Percentiles rank a stretch among this genome's conserved stretches.
These are phyloP conservation scores for Musa balbisiana DNA, from an alignment of 202 grass and related monocot species.

Conservation along the genomic window DNA sequence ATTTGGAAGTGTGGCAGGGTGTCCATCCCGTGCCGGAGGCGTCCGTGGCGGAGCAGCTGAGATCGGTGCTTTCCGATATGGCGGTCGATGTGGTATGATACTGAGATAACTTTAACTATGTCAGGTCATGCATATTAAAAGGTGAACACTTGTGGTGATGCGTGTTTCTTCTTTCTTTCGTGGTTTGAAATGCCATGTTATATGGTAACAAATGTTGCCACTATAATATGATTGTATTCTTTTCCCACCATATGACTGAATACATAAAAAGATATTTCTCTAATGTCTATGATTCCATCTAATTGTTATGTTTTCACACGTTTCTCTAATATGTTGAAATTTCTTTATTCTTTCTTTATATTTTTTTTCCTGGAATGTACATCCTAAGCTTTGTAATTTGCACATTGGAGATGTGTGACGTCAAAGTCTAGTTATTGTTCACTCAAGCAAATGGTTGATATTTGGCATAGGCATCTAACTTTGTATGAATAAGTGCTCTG, in stretches of 20 bases:
- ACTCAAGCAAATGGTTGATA: too few species aligned
- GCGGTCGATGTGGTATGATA: conserved; percentile 72
- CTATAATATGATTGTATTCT: too few species aligned
- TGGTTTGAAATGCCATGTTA: too few species aligned
- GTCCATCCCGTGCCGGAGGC: conserved; percentile 72
- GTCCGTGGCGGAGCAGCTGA: conserved; percentile 64
- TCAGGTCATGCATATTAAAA: too few species aligned
- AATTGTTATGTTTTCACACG: background rate
- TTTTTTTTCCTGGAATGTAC: background rate
- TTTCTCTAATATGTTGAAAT: background rate
- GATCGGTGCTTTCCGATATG: conserved; percentile 89
- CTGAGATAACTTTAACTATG: background rate
- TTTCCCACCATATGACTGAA: background rate
- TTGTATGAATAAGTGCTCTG: too few species aligned
- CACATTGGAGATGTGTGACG: too few species aligned
- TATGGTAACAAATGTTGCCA: too few species aligned
- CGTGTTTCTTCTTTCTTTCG: too few species aligned
- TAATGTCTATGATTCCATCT: background rate
- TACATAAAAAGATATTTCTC: background rate
- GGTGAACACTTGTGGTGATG: too few species aligned
- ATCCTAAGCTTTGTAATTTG: too few species aligned
- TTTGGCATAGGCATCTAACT: too few species aligned
- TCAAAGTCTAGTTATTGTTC: too few species aligned
- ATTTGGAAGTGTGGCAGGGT: conserved; percentile 31
- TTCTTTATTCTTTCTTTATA: background rate